These are phyloP conservation scores for Rhododendron ovatum DNA, from an alignment of 148 eudicot genomes.

Conservation along the genomic window DNA sequence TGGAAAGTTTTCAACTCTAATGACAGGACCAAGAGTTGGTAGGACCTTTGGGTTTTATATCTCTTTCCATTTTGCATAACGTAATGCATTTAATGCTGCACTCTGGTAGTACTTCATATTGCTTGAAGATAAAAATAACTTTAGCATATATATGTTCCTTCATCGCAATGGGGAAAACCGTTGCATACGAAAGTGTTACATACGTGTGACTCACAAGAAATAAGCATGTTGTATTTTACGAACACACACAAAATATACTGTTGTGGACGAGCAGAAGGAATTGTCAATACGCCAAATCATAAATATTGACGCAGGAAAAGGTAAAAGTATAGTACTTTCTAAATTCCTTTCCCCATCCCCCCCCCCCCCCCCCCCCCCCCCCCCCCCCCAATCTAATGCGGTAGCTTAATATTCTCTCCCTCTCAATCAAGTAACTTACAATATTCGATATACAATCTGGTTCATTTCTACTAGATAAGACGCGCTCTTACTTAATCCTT, in stretches of 20 bases:
- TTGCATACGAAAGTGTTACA: neutral
- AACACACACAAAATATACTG: neutral
- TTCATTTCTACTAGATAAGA: neutral
- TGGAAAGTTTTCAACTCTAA: neutral
- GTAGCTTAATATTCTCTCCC: neutral
- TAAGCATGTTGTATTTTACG: neutral
- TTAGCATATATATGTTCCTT: neutral
- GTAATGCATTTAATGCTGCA: neutral
- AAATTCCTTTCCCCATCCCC: no score
- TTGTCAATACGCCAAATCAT: neutral
- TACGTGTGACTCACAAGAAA: neutral
- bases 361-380: no score
- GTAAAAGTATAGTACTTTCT: neutral
- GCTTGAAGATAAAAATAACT: neutral
- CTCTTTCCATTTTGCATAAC: neutral
- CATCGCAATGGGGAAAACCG: neutral
- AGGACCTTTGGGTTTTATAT: neutral
- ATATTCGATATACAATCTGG: neutral
- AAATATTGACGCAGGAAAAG: neutral
- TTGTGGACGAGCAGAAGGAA: neutral
- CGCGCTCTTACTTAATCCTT: neutral
- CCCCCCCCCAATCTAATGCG: no score
- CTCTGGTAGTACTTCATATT: neutral
- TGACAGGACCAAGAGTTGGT: neutral
- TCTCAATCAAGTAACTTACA: neutral